Conservation (phyloP, 2,329 filamentous ascomycete genomes). For the Acrocalymma vagum region DNA sequence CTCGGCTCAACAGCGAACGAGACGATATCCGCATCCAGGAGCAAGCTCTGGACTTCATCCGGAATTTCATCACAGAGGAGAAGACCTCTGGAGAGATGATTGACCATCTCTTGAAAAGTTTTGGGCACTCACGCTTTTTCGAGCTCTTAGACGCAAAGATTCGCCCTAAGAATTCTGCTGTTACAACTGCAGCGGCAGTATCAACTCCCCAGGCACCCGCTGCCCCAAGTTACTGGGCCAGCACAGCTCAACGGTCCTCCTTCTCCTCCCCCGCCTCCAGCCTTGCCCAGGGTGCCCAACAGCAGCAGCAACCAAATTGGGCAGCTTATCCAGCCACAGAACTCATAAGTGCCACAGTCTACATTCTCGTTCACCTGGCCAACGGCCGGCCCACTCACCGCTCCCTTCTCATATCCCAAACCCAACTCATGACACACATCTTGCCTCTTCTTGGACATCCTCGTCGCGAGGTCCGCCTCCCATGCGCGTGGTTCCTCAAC, state of each 20-base stretch:
- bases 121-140: constrained; percentile 82
- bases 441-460: constrained; percentile 77
- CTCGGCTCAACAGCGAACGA: constrained; percentile 71
- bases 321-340: constrained; percentile 54
- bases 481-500: constrained; percentile 83
- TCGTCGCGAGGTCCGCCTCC: constrained; percentile 76
- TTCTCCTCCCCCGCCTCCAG: constrained; percentile 54
- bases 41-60: constrained; percentile 86
- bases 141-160: constrained; percentile 83
- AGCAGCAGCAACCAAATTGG: constrained; percentile 62
- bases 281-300: constrained; percentile 4
- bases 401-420: constrained; percentile 72
- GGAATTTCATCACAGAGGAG: constrained; percentile 81
- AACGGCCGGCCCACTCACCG: constrained; percentile 82
- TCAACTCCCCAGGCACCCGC: constrained; percentile 17
- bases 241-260: constrained; percentile 70
- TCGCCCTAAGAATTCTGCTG: constrained; percentile 54
- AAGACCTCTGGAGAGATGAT: constrained; percentile 73
- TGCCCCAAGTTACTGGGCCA: constrained; percentile 50
- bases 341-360: constrained; percentile 80
- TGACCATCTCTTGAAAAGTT: constrained; percentile 78
- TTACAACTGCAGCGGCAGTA: constrained; percentile 11
- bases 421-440: constrained; percentile 75
- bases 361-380: constrained; percentile 86
- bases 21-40: constrained; percentile 89